These are phyloP conservation scores for Leucoagaricus sp. DNA, from an alignment of 1,284 basidiomycete genomes.

Conservation along the genomic window DNA sequence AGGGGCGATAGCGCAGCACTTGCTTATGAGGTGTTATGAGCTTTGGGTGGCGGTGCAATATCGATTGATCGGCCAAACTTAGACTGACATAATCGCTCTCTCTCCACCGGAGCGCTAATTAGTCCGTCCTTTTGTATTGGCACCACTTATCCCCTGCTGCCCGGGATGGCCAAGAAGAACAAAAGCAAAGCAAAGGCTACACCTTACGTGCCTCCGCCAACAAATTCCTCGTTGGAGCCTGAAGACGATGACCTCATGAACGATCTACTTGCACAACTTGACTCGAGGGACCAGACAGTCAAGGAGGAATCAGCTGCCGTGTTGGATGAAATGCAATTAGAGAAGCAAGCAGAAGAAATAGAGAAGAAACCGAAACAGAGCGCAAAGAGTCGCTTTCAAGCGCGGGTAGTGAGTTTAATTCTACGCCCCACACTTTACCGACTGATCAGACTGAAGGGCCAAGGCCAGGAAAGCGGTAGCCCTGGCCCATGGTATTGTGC, in stretches of 20 bases:
- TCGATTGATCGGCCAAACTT: neutral
- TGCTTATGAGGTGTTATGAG: neutral
- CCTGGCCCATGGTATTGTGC: slow-evolving; percentile 59
- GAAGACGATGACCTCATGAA: slow-evolving; percentile 65
- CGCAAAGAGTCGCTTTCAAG: slow-evolving; percentile 73
- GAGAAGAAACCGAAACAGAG: slow-evolving; percentile 57
- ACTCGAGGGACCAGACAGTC: slow-evolving; percentile 53
- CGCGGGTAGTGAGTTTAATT: slow-evolving; percentile 66
- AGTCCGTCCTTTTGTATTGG: neutral
- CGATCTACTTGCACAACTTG: slow-evolving; percentile 72
- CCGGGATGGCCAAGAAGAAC: slow-evolving; percentile 43
- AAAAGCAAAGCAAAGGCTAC: slow-evolving; percentile 42
- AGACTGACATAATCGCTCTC: neutral
- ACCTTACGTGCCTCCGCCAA: slow-evolving; percentile 29
- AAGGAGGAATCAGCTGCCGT: slow-evolving; percentile 52
- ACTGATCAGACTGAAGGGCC: slow-evolving; percentile 6
- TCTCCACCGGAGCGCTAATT: neutral
- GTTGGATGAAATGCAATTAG: slow-evolving; percentile 47
- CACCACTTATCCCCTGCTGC: neutral
- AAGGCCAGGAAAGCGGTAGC: slow-evolving; percentile 76
- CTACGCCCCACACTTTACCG: neutral
- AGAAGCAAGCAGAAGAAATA: slow-evolving; percentile 38
- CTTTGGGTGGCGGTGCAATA: slow-evolving; percentile 6
- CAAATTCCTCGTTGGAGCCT: slow-evolving; percentile 27
- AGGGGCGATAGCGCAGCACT: neutral